Conservation (phyloP, 2,329 filamentous ascomycete species). For the Aureobasidium sp. region DNA sequence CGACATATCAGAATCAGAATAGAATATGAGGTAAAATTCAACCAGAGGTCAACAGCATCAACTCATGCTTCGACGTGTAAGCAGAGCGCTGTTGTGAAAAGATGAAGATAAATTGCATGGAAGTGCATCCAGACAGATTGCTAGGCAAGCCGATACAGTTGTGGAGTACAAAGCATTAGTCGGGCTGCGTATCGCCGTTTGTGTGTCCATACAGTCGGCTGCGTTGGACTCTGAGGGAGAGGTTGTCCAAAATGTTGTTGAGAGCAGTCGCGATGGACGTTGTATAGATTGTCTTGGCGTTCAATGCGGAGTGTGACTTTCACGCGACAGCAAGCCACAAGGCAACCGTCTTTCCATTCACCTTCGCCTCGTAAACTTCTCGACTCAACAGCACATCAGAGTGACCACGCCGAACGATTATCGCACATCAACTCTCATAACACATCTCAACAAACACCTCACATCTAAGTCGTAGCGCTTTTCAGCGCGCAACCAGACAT, state of each 20-base stretch:
- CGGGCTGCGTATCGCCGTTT: too few species aligned
- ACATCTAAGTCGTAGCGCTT: constrained; percentile 15
- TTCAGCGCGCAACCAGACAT: constrained; percentile 18
- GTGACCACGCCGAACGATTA: background rate
- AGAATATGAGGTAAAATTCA: background rate
- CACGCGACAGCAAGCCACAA: background rate
- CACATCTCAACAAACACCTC: constrained; percentile 16
- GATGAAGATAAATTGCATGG: background rate
- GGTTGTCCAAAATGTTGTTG: background rate
- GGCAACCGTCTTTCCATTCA: background rate
- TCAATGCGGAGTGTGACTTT: background rate
- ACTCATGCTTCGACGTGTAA: background rate
- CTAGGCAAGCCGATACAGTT: too few species aligned
- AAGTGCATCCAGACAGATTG: background rate
- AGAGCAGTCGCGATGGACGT: background rate
- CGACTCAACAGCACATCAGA: background rate
- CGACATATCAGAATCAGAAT: background rate
- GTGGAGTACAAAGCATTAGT: too few species aligned
- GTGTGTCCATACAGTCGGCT: background rate
- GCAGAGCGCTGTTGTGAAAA: background rate
- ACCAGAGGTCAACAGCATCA: background rate
- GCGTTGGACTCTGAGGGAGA: background rate
- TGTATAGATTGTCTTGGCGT: background rate
- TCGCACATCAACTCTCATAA: background rate
- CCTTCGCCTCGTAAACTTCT: background rate